Base-by-base conservation (phyloP, 2,329 filamentous ascomycete genomes). In the Aspergillaceae sp. region DNA sequence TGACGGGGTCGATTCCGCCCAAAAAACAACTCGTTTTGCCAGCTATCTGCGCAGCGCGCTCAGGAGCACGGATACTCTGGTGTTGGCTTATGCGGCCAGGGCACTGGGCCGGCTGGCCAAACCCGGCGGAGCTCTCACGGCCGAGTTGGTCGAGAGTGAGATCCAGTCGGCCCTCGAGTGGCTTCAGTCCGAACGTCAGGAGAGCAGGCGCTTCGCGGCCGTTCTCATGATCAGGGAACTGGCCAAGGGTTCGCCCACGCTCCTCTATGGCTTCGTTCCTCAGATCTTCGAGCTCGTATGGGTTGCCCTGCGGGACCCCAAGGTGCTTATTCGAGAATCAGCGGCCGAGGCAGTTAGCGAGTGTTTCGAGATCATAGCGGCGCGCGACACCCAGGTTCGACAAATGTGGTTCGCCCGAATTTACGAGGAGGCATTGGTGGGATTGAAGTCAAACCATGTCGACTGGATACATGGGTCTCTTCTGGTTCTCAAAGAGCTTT, bases 121-220 rank as follows among this genome's bases (percentile, higher is more conserved):
- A 55, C 92, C 92, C 0, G 92, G 92, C 51, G 92, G 92, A 49
- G 90, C 92, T 30, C 76, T 97, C 52, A 95, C 94, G 40, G 94
- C 91, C 5, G 91, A 97, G 67, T 75, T 98, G 45, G 92, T 98
- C 47, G 92, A 98, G 63, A 91, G 89, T 45, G 91, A 98, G 68
- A 90, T 97, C 51, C 94, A 96, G 66, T 92, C 89, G 11, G 90
- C 94, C 2, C 76, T 98, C 45, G 92, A 98, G 71, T 97, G 90
- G 87, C 79, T 98, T 47, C 91, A 97, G 63, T 90, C 90, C 42
- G 94, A 97, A 64, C 81, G 91, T 54, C 83, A 94, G 57, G 92
- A 98, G 71, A 91, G 91, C 63, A 80, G 91, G 56, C 81, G 92
- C 57, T 96, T 97, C 63, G 91, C 90, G 48, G 90, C 92, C 11